A percentile compares a stretch with the other conserved stretches of the same genome.
Evolutionary conservation across 2,329 filamentous ascomycete species (phyloP).

Genomic region (Periconia sp.): DNA sequence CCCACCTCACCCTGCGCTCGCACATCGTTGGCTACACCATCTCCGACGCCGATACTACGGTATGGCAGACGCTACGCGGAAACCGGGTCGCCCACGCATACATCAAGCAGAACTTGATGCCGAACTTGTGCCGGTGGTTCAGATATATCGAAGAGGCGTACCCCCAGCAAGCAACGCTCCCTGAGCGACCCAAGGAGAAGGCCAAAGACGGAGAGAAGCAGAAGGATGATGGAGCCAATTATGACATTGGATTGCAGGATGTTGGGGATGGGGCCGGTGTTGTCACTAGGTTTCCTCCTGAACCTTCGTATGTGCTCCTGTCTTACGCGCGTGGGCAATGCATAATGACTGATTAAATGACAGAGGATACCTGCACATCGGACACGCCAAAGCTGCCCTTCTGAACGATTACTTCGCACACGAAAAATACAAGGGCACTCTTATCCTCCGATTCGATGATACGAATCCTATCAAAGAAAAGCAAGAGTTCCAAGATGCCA

Average conservation of each 20-base stretch:
- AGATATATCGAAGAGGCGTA: conserved; percentile 79
- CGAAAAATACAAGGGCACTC: conserved; percentile 85
- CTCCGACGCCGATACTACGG: conserved; percentile 73
- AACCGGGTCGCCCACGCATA: conserved; percentile 84
- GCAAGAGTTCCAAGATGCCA: conserved; percentile 91
- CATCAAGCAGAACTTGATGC: conserved; percentile 74
- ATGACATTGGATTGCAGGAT: conserved; percentile 83
- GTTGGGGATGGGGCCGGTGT: conserved; percentile 74
- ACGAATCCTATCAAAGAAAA: conserved; percentile 98
- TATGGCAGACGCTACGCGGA: conserved; percentile 80
- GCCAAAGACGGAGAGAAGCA: conserved; percentile 73
- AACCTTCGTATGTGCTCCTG: conserved; percentile 70
- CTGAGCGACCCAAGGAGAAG: conserved; percentile 46
- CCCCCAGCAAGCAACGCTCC: conserved; percentile 75
- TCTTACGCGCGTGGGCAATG: background rate
- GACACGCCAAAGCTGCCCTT: conserved; percentile 90
- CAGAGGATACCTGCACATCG: conserved; percentile 85
- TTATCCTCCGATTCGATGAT: conserved; percentile 92
- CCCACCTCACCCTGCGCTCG: conserved; percentile 82
- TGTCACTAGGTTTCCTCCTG: conserved; percentile 88
- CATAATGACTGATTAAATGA: conserved; percentile 9
- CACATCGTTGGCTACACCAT: conserved; percentile 82
- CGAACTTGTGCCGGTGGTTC: conserved; percentile 85
- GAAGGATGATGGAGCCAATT: conserved; percentile 79
- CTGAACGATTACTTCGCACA: conserved; percentile 97